Conservation (phyloP, 345 rosid species). For the Ricinus communis region DNA sequence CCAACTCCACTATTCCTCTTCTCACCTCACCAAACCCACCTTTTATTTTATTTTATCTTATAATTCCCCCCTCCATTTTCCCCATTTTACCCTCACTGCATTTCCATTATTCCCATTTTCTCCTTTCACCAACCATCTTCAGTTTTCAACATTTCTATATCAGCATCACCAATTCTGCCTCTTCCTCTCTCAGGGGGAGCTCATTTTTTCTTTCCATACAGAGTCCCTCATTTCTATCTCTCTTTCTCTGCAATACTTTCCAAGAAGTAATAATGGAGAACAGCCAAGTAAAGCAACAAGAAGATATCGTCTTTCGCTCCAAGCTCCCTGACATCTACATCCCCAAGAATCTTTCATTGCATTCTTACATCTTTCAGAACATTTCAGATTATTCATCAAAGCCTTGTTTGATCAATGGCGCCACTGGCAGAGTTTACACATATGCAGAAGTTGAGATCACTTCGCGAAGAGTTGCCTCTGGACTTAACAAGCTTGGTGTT, state of each 20-base stretch:
- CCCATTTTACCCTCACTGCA: not conserved
- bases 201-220: not conserved
- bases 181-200: slow-evolving; percentile 14
- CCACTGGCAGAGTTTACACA: slow-evolving; percentile 53
- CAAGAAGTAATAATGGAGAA: slow-evolving; percentile 1
- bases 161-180: not conserved
- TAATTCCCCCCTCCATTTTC: not conserved
- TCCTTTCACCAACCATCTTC: slow-evolving; percentile 20
- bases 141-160: slow-evolving; percentile 4
- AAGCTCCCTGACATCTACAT: slow-evolving; percentile 31
- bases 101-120: not conserved
- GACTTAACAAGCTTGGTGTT: slow-evolving; percentile 55
- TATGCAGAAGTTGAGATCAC: slow-evolving; percentile 65
- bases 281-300: not conserved
- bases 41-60: too few species aligned
- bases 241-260: not conserved
- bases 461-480: slow-evolving; percentile 60
- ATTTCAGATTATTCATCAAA: slow-evolving; percentile 2
- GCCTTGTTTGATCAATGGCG: slow-evolving; percentile 54
- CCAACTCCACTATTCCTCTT: not conserved
- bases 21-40: slow-evolving; percentile 9
- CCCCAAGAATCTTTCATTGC: slow-evolving; percentile 30
- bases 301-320: slow-evolving; percentile 30
- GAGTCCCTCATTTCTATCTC: not conserved
- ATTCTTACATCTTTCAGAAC: slow-evolving; percentile 26